These are phyloP conservation scores for Ogataea haglerorum DNA, from an alignment of 805 yeast species.

Conservation along the genomic window DNA sequence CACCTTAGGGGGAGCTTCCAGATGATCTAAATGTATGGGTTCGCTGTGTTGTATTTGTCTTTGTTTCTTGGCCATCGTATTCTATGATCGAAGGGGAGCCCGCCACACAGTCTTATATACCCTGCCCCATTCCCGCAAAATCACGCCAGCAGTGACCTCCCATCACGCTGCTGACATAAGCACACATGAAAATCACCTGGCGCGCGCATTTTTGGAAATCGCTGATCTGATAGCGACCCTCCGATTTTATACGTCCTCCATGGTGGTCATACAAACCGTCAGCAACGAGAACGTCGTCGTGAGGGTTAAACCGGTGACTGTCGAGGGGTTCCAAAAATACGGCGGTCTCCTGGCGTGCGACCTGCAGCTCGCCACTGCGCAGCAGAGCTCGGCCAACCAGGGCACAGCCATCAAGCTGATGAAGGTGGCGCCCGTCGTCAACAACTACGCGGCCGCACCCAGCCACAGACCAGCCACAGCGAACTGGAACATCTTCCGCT, in stretches of 20 bases:
- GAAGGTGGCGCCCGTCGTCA: constrained; percentile 65
- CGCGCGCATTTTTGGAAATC: neutral
- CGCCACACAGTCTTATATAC: constrained; percentile 4
- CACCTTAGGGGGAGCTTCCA: constrained; percentile 27
- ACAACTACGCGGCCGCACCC: constrained; percentile 45
- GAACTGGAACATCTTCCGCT: constrained; percentile 80
- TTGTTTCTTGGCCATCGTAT: constrained; percentile 27
- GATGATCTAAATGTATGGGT: constrained; percentile 32
- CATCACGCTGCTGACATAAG: neutral
- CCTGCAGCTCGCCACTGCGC: constrained; percentile 55
- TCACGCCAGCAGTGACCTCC: neutral
- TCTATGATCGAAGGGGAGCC: neutral
- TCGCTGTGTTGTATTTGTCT: constrained; percentile 20
- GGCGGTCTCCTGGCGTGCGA: constrained; percentile 74
- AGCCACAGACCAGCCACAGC: constrained; percentile 51
- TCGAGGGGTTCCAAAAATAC: constrained; percentile 58
- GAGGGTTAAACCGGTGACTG: constrained; percentile 60
- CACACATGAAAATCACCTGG: neutral
- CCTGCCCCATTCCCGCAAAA: neutral
- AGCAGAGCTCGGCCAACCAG: constrained; percentile 66
- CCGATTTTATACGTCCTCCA: constrained; percentile 14
- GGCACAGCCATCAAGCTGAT: constrained; percentile 87
- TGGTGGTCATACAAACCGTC: constrained; percentile 42
- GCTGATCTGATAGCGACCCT: neutral
- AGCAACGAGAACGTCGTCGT: constrained; percentile 23